phyloP scores from a whole-genome alignment of 345 rosid genomes.

The Xanthoceras sorbifolium region DNA sequence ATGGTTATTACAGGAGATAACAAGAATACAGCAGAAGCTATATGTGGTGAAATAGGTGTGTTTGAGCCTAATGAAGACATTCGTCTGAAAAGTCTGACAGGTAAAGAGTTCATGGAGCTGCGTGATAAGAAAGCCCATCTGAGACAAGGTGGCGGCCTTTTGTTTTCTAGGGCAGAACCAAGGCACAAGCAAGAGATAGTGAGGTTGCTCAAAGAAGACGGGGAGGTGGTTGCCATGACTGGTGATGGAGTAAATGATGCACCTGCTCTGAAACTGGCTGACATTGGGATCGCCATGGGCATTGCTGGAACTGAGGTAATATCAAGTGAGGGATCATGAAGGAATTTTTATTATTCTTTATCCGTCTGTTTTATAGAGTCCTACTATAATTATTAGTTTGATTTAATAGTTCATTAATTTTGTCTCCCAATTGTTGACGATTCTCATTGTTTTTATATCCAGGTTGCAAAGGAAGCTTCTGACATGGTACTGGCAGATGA shows the following conservation, averaged over 20 bases:
- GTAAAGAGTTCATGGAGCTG: conserved; percentile 44
- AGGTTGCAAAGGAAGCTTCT: conserved; percentile 88
- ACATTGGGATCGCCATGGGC: conserved; percentile 74
- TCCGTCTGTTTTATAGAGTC: neutral
- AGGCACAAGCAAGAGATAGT: conserved; percentile 57
- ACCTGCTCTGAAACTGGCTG: conserved; percentile 67
- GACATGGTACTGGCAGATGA: conserved; percentile 86
- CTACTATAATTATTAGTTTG: neutral
- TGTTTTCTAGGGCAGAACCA: conserved; percentile 56
- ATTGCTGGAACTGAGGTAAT: conserved; percentile 69
- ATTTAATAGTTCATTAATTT: neutral
- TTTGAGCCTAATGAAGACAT: conserved; percentile 47
- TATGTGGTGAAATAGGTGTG: conserved; percentile 70
- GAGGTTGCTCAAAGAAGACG: conserved; percentile 56
- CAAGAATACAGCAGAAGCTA: conserved; percentile 72
- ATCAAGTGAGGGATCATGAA: neutral
- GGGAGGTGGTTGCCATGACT: conserved; percentile 72
- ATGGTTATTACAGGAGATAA: conserved; percentile 78
- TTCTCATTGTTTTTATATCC: neutral
- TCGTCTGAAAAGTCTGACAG: conserved; percentile 38
- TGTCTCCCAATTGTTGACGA: neutral
- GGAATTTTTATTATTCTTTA: neutral
- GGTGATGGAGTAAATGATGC: conserved; percentile 78
- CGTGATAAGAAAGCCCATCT: conserved; percentile 37
- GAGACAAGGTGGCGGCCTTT: conserved; percentile 45